These are phyloP conservation scores for Colletotrichum horii DNA, from an alignment of 2,329 filamentous ascomycete species.

Conservation along the genomic window DNA sequence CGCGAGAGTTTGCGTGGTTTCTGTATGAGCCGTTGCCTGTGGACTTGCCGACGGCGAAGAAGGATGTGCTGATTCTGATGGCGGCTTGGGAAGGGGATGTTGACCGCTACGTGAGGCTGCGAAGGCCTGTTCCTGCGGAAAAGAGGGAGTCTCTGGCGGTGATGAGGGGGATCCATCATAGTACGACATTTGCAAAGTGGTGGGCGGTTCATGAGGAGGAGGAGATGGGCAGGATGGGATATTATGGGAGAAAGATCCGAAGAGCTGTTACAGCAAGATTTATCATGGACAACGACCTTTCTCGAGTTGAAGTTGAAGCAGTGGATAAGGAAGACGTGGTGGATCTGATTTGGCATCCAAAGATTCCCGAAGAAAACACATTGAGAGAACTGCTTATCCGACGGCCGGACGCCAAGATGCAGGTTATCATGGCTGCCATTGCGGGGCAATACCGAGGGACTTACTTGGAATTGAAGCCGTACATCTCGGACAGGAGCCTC, in stretches of 20 bases:
- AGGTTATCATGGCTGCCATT: constrained; percentile 41
- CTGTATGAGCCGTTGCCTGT: not conserved
- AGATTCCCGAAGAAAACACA: constrained; percentile 38
- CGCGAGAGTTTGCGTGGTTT: not conserved
- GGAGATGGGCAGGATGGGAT: not conserved
- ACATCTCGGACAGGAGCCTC: not conserved
- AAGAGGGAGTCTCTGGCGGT: not conserved
- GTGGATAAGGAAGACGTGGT: constrained; percentile 25
- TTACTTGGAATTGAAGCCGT: not conserved
- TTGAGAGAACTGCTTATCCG: constrained; percentile 32
- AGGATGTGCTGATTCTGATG: not conserved
- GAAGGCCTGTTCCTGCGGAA: not conserved
- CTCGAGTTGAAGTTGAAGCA: constrained; percentile 24
- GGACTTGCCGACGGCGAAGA: not conserved
- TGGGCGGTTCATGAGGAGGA: constrained; percentile 19
- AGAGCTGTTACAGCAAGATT: constrained; percentile 21
- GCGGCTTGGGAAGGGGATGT: not conserved
- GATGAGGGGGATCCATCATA: constrained; percentile 39
- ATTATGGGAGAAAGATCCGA: not conserved
- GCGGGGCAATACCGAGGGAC: constrained; percentile 32
- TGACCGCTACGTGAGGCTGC: not conserved
- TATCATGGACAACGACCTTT: constrained; percentile 35
- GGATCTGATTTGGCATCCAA: constrained; percentile 46
- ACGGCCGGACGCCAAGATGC: constrained; percentile 38
- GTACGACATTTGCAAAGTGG: constrained; percentile 40